Conservation (phyloP, 2,329 filamentous ascomycete genomes). For the Apiospora malaysiana region DNA sequence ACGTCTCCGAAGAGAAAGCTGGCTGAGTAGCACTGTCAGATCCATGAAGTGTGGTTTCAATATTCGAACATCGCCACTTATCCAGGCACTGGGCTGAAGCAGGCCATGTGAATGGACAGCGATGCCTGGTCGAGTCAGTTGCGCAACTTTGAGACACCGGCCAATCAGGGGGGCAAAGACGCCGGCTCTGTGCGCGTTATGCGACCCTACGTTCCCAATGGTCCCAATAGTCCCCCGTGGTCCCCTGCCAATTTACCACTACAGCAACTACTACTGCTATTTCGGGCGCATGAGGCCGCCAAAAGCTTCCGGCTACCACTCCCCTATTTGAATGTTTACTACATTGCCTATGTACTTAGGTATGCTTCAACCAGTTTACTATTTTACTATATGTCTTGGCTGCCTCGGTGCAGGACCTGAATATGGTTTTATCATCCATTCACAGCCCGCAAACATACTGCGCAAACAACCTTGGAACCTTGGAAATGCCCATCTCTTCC, state of each 20-base stretch:
- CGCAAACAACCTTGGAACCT: no score
- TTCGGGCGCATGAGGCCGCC: slow-evolving; percentile 9
- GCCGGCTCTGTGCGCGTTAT: neutral
- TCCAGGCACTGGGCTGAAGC: slow-evolving; percentile 9
- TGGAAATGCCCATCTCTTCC: neutral
- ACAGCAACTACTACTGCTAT: neutral
- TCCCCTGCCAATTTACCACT: neutral
- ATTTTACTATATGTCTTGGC: neutral
- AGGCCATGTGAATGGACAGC: slow-evolving; percentile 12
- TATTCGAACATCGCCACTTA: neutral
- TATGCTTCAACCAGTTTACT: no score
- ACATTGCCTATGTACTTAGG: no score
- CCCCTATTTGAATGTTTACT: neutral
- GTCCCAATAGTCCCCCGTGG: no score
- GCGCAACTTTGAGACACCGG: neutral
- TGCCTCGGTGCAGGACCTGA: neutral
- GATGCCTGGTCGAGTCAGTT: slow-evolving; percentile 7
- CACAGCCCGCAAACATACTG: neutral
- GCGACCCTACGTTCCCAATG: neutral
- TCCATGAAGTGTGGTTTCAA: slow-evolving; percentile 2
- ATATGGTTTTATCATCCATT: neutral
- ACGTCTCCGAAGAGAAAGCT: neutral
- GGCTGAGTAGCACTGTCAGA: neutral
- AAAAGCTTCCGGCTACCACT: neutral
- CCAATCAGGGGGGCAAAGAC: neutral